Evolutionary conservation across 1,284 basidiomycete species (phyloP).

Genomic region (Kwoniella shivajii): DNA sequence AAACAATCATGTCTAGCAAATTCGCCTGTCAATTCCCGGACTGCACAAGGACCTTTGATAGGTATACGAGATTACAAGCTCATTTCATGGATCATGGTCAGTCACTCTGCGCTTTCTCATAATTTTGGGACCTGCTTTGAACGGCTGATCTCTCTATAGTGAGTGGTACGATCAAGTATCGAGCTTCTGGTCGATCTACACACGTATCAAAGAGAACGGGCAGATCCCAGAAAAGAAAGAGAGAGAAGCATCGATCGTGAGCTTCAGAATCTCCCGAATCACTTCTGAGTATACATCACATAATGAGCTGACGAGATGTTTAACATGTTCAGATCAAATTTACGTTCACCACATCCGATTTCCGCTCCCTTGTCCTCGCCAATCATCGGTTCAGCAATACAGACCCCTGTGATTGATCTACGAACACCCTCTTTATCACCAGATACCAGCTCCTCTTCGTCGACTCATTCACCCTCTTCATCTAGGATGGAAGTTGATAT

Average conservation of each 20-base stretch:
- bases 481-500: neutral
- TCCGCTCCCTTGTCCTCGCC: neutral
- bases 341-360: too few species aligned
- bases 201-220: neutral
- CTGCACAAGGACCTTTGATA: neutral
- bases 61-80: neutral
- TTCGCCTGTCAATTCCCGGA: neutral
- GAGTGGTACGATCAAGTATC: neutral
- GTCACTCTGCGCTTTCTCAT: too few species aligned
- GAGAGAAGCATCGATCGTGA: neutral
- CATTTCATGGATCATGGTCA: constrained; percentile 4
- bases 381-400: neutral
- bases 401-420: neutral
- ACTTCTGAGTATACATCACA: neutral
- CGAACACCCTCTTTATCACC: neutral
- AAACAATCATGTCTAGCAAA: neutral
- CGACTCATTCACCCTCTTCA: neutral
- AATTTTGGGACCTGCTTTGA: too few species aligned
- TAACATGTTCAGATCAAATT: neutral
- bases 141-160: too few species aligned
- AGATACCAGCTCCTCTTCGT: neutral
- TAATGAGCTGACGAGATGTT: neutral
- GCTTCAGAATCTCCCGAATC: neutral
- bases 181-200: neutral
- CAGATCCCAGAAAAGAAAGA: neutral